Conservation (phyloP, 495 filamentous ascomycete genomes). For the Tricharina praecox region DNA sequence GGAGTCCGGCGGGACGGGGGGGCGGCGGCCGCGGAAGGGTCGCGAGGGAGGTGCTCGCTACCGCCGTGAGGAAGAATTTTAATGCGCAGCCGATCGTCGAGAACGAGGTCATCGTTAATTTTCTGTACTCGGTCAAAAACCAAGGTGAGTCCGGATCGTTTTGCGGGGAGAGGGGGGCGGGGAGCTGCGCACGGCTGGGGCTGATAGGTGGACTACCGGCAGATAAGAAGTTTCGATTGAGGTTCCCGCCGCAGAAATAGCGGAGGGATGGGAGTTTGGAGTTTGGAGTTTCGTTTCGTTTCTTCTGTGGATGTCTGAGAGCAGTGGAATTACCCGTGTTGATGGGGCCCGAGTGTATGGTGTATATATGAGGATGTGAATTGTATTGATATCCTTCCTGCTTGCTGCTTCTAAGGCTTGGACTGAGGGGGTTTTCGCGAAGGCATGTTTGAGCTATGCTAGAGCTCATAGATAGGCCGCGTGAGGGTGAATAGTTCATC, state of each 20-base stretch:
- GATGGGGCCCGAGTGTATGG: too few relatives aligned
- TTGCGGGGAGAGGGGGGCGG: background rate
- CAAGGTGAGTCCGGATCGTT: constrained; percentile 33
- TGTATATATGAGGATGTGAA: too few relatives aligned
- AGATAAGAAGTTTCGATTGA: constrained; percentile 26
- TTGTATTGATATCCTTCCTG: too few relatives aligned
- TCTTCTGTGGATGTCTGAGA: too few relatives aligned
- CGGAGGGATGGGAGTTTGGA: too few relatives aligned
- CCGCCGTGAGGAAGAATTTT: constrained; percentile 74
- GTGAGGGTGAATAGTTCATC: too few relatives aligned
- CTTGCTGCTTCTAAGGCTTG: too few relatives aligned
- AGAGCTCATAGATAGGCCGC: too few relatives aligned
- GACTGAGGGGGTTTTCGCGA: too few relatives aligned
- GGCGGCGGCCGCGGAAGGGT: constrained; percentile 37
- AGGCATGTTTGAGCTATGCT: too few relatives aligned
- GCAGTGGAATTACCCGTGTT: too few relatives aligned
- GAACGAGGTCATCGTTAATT: constrained; percentile 72
- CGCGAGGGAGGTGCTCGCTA: constrained; percentile 44
- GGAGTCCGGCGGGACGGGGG: constrained; percentile 17
- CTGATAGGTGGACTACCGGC: background rate
- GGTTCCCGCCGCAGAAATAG: constrained; percentile 24
- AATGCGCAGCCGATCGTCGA: constrained; percentile 70
- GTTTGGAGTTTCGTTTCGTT: too few relatives aligned
- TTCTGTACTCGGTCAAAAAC: constrained; percentile 62
- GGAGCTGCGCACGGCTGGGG: background rate